A percentile compares a stretch with the other conserved stretches of the same genome.
Evolutionary conservation across 805 yeast species (phyloP).

Genomic region (Maudiozyma bulderi): DNA sequence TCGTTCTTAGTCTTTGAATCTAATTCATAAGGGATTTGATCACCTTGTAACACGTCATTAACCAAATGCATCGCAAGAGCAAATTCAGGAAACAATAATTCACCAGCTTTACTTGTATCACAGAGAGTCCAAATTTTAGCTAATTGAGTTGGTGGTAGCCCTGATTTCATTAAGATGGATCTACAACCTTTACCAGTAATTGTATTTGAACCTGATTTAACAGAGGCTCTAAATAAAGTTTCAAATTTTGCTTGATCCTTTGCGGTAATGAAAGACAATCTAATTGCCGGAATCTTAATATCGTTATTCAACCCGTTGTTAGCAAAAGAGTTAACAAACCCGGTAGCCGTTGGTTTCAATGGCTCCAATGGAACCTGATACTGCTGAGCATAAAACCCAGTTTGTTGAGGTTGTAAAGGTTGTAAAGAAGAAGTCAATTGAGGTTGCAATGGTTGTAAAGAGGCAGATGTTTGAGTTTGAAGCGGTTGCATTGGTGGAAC

Average conservation of each 20-base stretch:
- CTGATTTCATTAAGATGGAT: constrained; percentile 69
- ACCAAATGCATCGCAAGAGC: constrained; percentile 86
- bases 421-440: constrained; percentile 7
- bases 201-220: constrained; percentile 41
- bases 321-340: constrained; percentile 35
- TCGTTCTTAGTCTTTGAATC: constrained; percentile 72
- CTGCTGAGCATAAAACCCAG: constrained; percentile 37
- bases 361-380: constrained; percentile 27
- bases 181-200: constrained; percentile 68
- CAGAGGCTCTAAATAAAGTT: constrained; percentile 70
- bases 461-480: constrained; percentile 23
- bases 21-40: constrained; percentile 59
- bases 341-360: constrained; percentile 37
- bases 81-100: constrained; percentile 85
- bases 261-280: constrained; percentile 76
- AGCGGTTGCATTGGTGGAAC: constrained; percentile 8
- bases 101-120: constrained; percentile 82
- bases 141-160: constrained; percentile 60
- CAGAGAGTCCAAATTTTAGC: constrained; percentile 86
- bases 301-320: constrained; percentile 43
- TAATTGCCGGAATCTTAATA: constrained; percentile 60
- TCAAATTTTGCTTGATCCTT: constrained; percentile 83
- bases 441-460: constrained; percentile 1
- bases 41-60: constrained; percentile 67
- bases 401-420: constrained; percentile 30